These are phyloP conservation scores for Geosmithia flava DNA, from an alignment of 2,329 filamentous ascomycete species.

Conservation along the genomic window DNA sequence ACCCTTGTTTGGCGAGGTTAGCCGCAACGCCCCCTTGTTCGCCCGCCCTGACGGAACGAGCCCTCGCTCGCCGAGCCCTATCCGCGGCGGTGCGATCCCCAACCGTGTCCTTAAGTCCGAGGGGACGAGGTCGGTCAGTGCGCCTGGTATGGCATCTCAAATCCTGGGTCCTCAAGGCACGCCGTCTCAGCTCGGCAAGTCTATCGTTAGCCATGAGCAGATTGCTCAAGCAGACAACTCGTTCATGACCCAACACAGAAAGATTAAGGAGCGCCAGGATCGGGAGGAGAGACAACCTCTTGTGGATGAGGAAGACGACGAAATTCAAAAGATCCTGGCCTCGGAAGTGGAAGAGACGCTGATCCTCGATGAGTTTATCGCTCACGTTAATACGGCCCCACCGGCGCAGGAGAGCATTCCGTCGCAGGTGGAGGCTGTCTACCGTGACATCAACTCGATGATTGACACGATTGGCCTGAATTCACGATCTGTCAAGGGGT, in stretches of 20 bases:
- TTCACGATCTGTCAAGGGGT: slow-evolving; percentile 50
- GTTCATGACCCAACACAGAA: slow-evolving; percentile 37
- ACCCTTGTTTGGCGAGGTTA: slow-evolving; percentile 43
- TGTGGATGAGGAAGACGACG: slow-evolving; percentile 57
- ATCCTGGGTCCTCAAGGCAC: slow-evolving; percentile 29
- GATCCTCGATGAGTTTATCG: slow-evolving; percentile 56
- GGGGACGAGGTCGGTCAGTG: slow-evolving; percentile 43
- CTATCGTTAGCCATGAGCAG: slow-evolving; percentile 24
- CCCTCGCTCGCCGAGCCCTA: slow-evolving; percentile 61
- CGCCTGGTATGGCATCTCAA: slow-evolving; percentile 45
- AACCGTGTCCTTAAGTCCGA: slow-evolving; percentile 35
- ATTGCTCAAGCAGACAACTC: slow-evolving; percentile 26
- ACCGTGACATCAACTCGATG: slow-evolving; percentile 84
- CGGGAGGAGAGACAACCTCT: slow-evolving; percentile 45
- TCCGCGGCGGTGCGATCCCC: slow-evolving; percentile 47
- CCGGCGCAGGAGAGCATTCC: slow-evolving; percentile 45
- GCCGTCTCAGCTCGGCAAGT: slow-evolving; percentile 21
- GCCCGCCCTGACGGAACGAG: slow-evolving; percentile 41
- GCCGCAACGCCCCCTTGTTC: slow-evolving; percentile 37
- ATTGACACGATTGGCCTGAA: slow-evolving; percentile 87
- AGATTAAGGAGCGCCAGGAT: slow-evolving; percentile 39
- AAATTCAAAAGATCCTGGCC: slow-evolving; percentile 49
- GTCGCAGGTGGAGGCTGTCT: slow-evolving; percentile 53
- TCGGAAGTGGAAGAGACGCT: slow-evolving; percentile 49
- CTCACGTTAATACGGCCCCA: slow-evolving; percentile 40